A percentile compares a stretch with the other conserved stretches of the same genome.
Conservation (phyloP, 1,139 yeast genomes). For the Candida sp. region DNA sequence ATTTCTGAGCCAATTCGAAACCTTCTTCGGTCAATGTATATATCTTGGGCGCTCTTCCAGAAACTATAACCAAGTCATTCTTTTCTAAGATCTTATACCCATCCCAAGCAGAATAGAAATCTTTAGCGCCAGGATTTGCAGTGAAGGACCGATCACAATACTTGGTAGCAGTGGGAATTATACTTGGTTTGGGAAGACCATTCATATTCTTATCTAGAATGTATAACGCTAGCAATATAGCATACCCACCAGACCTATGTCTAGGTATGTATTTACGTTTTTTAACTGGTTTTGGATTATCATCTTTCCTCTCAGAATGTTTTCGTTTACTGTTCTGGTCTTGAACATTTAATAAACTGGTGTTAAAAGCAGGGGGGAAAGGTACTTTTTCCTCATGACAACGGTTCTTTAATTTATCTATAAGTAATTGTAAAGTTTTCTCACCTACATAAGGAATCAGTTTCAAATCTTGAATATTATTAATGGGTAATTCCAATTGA, state of each 20-base stretch:
- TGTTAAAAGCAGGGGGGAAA: conserved; percentile 27
- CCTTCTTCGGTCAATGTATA: conserved; percentile 79
- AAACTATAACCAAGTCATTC: conserved; percentile 56
- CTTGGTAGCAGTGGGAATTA: conserved; percentile 53
- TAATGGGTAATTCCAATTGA: conserved; percentile 36
- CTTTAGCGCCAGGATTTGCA: conserved; percentile 57
- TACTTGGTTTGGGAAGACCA: conserved; percentile 62
- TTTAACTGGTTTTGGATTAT: conserved; percentile 19
- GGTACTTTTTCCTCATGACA: conserved; percentile 41
- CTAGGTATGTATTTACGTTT: conserved; percentile 60
- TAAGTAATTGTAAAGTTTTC: conserved; percentile 50
- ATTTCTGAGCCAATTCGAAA: conserved; percentile 52
- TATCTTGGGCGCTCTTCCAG: conserved; percentile 55
- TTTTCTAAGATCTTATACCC: conserved; percentile 61
- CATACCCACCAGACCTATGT: conserved; percentile 83
- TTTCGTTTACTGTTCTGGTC: neutral
- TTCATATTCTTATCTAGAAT: conserved; percentile 44
- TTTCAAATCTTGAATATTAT: conserved; percentile 48
- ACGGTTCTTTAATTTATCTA: conserved; percentile 35
- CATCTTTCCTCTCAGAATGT: neutral
- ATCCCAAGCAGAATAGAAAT: conserved; percentile 78
- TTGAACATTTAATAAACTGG: conserved; percentile 1
- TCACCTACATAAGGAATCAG: conserved; percentile 60
- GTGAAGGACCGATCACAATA: conserved; percentile 67
- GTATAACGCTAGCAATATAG: conserved; percentile 65